These are phyloP conservation scores for Physcomitrellopsis africana DNA, from an alignment of 225 moss, liverwort and hornwort genomes.

Conservation along the genomic window DNA sequence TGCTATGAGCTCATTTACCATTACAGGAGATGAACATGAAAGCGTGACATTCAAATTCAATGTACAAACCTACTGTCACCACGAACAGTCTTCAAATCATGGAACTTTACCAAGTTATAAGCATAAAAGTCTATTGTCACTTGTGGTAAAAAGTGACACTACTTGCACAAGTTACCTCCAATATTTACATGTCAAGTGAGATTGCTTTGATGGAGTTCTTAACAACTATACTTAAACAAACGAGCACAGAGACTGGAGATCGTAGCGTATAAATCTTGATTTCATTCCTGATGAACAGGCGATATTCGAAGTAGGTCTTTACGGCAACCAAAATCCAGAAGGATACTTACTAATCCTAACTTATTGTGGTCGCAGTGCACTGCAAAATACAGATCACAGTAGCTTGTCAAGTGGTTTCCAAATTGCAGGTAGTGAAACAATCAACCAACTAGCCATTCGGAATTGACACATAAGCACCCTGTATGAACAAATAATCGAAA, in stretches of 20 bases:
- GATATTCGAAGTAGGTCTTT: neutral
- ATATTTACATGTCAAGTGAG: too few species aligned
- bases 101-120: too few species aligned
- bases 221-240: neutral
- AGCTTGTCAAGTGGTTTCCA: neutral
- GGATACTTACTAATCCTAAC: neutral
- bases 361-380: conserved; percentile 28
- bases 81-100: too few species aligned
- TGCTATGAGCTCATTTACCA: too few species aligned
- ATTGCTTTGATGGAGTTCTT: too few species aligned
- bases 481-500: neutral
- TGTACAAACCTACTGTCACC: too few species aligned
- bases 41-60: too few species aligned
- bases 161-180: too few species aligned
- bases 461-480: neutral
- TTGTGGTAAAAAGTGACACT: too few species aligned
- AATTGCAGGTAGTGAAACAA: neutral
- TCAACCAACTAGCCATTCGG: neutral
- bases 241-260: neutral
- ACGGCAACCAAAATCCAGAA: neutral
- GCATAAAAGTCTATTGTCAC: too few species aligned
- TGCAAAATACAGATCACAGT: conserved; percentile 16
- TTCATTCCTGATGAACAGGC: neutral
- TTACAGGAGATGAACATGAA: too few species aligned
- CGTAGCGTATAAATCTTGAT: neutral